Conservation (phyloP, 2,329 filamentous ascomycete genomes). For the Aspergillus uvarum region DNA sequence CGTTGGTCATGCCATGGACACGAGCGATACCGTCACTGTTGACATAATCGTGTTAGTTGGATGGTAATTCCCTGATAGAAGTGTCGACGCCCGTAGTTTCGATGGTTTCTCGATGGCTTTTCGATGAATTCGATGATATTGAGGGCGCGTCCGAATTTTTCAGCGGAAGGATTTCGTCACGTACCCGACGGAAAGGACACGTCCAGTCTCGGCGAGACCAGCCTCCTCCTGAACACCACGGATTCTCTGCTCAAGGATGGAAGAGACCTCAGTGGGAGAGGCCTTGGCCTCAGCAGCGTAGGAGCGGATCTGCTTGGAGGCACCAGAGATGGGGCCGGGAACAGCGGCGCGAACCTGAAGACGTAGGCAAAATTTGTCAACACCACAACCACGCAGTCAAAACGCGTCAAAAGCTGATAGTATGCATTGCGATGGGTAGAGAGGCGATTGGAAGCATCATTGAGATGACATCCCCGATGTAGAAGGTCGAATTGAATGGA, state of each 20-base stretch:
- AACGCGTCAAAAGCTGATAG: constrained; percentile 23
- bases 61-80: background rate
- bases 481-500: constrained; percentile 31
- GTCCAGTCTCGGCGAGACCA: constrained; percentile 94
- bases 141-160: constrained; percentile 33
- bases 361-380: constrained; percentile 44
- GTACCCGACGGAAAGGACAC: constrained; percentile 98
- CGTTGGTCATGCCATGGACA: constrained; percentile 99
- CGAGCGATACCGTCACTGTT: constrained; percentile 99
- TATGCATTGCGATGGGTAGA: constrained; percentile 23
- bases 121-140: constrained; percentile 32
- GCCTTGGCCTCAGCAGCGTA: constrained; percentile 95
- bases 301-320: constrained; percentile 71
- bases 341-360: constrained; percentile 78
- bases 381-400: constrained; percentile 49
- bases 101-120: constrained; percentile 17
- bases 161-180: constrained; percentile 44
- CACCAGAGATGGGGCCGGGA: constrained; percentile 72
- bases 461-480: constrained; percentile 37
- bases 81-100: constrained; percentile 11
- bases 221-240: constrained; percentile 97
- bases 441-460: constrained; percentile 29
- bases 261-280: constrained; percentile 95
- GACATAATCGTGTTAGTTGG: constrained; percentile 22
- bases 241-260: constrained; percentile 98